phyloP scores from a whole-genome alignment of 164 flowering plant species.

The Dillenia suffruticosa region DNA sequence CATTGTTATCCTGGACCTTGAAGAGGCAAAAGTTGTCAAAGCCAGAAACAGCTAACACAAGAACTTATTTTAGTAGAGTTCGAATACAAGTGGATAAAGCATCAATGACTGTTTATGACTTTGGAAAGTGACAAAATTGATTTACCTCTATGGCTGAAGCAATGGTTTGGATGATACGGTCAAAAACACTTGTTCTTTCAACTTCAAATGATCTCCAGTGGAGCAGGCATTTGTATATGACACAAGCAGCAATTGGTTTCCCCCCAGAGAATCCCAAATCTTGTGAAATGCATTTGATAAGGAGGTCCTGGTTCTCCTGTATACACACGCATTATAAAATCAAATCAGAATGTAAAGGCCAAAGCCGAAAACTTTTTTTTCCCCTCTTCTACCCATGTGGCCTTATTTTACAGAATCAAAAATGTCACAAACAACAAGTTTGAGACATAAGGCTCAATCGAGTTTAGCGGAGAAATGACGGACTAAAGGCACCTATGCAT shows the following conservation, averaged over 20 bases:
- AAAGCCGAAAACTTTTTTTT: too few species aligned
- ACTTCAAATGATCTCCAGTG: constrained; percentile 99
- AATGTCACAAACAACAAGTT: too few species aligned
- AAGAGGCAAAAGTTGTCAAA: constrained; percentile 6
- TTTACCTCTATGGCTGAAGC: constrained; percentile 82
- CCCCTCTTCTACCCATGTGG: too few species aligned
- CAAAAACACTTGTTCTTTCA: constrained; percentile 91
- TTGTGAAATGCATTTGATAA: constrained; percentile 82
- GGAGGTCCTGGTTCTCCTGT: constrained; percentile 94
- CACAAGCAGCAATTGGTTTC: constrained; percentile 86
- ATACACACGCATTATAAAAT: constrained; percentile 1
- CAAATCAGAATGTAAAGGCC: neutral
- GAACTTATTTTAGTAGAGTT: neutral
- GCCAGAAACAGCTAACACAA: constrained; percentile 7
- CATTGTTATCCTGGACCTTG: constrained; percentile 85
- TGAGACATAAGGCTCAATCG: too few species aligned
- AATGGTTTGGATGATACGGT: constrained; percentile 88
- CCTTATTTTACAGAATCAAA: too few species aligned
- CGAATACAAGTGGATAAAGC: too few species aligned
- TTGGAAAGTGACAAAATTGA: neutral
- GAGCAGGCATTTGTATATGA: constrained; percentile 92
- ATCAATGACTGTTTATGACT: neutral
- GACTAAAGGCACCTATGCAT: too few species aligned
- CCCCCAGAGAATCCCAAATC: constrained; percentile 86
- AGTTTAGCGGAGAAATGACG: too few species aligned